Conservation (phyloP, 73 alveolate genomes). For the Symbiodinium pilosum region DNA sequence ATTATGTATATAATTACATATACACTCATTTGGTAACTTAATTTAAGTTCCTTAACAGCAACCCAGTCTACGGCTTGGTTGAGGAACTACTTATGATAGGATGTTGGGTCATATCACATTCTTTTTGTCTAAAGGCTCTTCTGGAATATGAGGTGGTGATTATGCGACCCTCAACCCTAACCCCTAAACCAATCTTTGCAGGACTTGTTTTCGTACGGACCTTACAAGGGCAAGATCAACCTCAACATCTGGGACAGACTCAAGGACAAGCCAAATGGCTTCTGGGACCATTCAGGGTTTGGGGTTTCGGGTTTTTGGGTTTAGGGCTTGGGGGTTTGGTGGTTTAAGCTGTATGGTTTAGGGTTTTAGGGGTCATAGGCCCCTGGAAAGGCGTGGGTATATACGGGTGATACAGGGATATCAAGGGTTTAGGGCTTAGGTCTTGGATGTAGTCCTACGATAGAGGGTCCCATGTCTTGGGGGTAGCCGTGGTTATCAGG, state of each 20-base stretch:
- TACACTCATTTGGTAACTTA: too few species aligned
- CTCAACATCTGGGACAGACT: slow-evolving; percentile 91
- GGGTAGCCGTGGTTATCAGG: too few species aligned
- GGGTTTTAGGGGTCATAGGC: not conserved
- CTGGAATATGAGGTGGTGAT: too few species aligned
- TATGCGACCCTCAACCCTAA: not conserved
- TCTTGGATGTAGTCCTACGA: not conserved
- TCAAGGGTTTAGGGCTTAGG: not conserved
- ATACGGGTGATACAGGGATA: too few species aligned
- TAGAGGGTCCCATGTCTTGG: too few species aligned
- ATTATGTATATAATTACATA: too few species aligned
- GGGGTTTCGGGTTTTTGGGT: not conserved
- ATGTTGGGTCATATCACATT: too few species aligned
- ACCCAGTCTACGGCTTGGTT: too few species aligned
- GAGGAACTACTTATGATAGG: too few species aligned
- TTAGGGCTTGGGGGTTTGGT: not conserved
- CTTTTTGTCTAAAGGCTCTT: too few species aligned
- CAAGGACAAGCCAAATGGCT: slow-evolving; percentile 94
- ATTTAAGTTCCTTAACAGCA: too few species aligned
- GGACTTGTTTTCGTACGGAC: slow-evolving; percentile 86
- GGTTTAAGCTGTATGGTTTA: not conserved
- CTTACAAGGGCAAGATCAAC: slow-evolving; percentile 95
- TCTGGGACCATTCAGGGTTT: slow-evolving; percentile 65
- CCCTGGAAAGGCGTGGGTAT: too few species aligned
- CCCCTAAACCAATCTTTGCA: not conserved